A percentile compares a stretch with the other conserved stretches of the same genome.
phyloP scores from a whole-genome alignment of 2,329 filamentous ascomycete species.

The Fragosphaeria purpurea region DNA sequence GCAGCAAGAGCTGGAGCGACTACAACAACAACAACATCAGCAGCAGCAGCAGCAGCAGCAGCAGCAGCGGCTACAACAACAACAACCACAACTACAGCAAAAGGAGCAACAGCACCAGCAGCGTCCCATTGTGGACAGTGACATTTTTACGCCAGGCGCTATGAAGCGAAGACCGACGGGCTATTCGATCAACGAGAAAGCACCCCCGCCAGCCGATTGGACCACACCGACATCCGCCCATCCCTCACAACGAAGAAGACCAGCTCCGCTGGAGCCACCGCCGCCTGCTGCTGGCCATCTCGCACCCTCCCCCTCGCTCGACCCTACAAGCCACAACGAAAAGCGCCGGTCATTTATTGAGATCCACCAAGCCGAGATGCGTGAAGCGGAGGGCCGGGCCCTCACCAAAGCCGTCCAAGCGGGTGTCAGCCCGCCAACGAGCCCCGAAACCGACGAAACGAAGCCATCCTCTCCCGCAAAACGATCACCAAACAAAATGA shows the following conservation, averaged over 20 bases:
- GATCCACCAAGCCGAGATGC: constrained; percentile 49
- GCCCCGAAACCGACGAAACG: constrained; percentile 13
- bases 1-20: neutral
- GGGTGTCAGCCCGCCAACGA: constrained; percentile 19
- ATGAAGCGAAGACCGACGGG: constrained; percentile 51
- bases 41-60: neutral
- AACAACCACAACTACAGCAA: constrained; percentile 12
- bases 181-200: constrained; percentile 26
- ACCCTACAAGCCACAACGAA: constrained; percentile 33
- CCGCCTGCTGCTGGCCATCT: constrained; percentile 21
- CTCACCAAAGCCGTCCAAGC: constrained; percentile 40
- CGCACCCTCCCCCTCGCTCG: constrained; percentile 24
- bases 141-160: constrained; percentile 41
- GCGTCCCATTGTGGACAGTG: constrained; percentile 27
- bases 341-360: constrained; percentile 49
- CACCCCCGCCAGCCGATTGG: constrained; percentile 8
- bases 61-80: neutral
- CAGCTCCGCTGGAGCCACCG: too few relatives aligned
- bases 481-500: constrained; percentile 3
- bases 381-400: constrained; percentile 48
- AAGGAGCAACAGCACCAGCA: constrained; percentile 19
- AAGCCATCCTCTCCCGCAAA: neutral
- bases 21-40: constrained; percentile 10
- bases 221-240: constrained; percentile 33
- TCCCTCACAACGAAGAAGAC: constrained; percentile 16